phyloP scores from a whole-genome alignment of 257 asterid genomes.

The Scutellaria minor region DNA sequence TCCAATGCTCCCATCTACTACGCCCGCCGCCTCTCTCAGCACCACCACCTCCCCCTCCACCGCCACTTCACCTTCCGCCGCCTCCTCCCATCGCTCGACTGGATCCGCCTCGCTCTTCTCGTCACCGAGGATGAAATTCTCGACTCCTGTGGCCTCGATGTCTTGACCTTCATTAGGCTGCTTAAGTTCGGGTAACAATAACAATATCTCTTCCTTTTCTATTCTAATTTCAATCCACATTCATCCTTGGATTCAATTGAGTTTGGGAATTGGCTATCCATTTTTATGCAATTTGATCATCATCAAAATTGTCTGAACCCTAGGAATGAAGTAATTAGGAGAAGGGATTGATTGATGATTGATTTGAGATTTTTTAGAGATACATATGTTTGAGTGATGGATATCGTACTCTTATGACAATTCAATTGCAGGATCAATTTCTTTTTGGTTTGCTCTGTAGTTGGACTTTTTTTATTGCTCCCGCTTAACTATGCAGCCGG shows the following conservation, averaged over 20 bases:
- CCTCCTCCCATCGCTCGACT: constrained; percentile 67
- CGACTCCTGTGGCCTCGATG: constrained; percentile 79
- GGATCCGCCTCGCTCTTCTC: constrained; percentile 63
- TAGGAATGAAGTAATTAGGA: background rate
- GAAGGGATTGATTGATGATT: background rate
- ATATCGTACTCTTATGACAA: constrained; percentile 8
- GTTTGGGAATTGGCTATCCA: background rate
- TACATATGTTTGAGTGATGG: background rate
- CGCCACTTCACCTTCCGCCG: constrained; percentile 48
- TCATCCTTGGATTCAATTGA: background rate
- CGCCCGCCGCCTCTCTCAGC: constrained; percentile 78
- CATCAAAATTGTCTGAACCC: background rate
- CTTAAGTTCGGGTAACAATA: constrained; percentile 74
- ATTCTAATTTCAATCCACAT: background rate
- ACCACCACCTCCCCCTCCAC: constrained; percentile 50
- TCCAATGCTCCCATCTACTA: constrained; percentile 66
- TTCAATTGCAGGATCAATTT: constrained; percentile 74
- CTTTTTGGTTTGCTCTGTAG: constrained; percentile 70
- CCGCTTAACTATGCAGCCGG: constrained; percentile 78
- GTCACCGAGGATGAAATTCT: constrained; percentile 78
- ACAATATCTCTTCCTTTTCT: background rate
- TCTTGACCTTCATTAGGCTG: constrained; percentile 68
- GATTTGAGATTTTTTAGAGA: background rate
- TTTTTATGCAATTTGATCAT: too few relatives aligned
- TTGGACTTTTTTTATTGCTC: constrained; percentile 69